These are phyloP conservation scores for Flaveria bidentis DNA, from an alignment of 129 eudicot species.

Conservation along the genomic window DNA sequence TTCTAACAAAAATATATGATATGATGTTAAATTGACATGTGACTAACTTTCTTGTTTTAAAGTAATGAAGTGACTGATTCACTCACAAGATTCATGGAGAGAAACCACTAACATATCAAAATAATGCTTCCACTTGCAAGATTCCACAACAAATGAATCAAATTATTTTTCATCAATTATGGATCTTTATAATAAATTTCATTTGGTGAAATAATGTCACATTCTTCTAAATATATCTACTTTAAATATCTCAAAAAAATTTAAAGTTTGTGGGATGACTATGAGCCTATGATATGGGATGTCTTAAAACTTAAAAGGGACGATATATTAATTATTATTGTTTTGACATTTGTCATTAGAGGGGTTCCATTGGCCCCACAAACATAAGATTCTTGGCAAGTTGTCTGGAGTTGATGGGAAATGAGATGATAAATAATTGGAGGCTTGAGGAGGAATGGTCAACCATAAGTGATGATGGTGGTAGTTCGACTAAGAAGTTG, in stretches of 20 bases:
- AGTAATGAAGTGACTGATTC: background rate
- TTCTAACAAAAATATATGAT: background rate
- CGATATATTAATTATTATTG: background rate
- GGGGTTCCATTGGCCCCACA: conserved; percentile 28
- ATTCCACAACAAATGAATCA: conserved; percentile 30
- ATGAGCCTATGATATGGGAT: no score
- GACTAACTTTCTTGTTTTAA: background rate
- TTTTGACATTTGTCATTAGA: conserved; percentile 24
- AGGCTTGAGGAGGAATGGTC: background rate
- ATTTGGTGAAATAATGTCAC: background rate
- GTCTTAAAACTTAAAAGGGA: no score
- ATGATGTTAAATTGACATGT: conserved; percentile 1
- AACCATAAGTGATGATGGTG: conserved; percentile 1
- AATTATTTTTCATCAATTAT: background rate
- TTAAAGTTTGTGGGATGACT: no score
- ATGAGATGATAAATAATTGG: background rate
- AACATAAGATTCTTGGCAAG: conserved; percentile 20
- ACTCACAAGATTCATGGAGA: conserved; percentile 14
- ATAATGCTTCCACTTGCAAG: conserved; percentile 28
- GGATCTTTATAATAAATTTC: no score
- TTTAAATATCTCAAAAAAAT: background rate
- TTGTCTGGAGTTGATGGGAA: conserved; percentile 20
- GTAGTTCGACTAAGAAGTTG: background rate
- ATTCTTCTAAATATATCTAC: background rate
- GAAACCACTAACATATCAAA: conserved; percentile 18